Conservation (phyloP, 2,329 filamentous ascomycete genomes). For the Pseudophaeomoniella oleicola region DNA sequence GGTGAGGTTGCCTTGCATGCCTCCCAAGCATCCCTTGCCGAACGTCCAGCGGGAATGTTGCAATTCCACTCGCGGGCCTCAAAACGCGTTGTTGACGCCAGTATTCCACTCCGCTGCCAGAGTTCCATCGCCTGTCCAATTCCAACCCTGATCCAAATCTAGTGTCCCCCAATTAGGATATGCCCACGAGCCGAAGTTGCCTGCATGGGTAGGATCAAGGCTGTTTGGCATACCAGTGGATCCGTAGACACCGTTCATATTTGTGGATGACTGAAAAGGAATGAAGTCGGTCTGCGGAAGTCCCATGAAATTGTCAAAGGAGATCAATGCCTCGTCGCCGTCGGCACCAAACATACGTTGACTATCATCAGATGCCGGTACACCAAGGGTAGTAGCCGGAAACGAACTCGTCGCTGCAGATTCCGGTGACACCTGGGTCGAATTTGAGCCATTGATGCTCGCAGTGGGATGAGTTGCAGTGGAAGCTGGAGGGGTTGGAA, state of each 20-base stretch:
- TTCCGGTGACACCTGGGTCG: constrained; percentile 7
- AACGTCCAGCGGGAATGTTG: too few relatives aligned
- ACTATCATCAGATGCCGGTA: not conserved
- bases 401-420: constrained; percentile 1
- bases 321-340: constrained; percentile 12
- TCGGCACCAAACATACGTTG: not conserved
- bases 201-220: constrained; percentile 8
- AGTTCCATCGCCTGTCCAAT: constrained; percentile 18
- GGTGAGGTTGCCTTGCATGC: too few relatives aligned
- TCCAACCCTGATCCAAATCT: constrained; percentile 25
- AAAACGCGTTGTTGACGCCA: not conserved
- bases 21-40: too few relatives aligned
- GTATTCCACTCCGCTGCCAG: not conserved
- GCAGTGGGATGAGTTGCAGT: constrained; percentile 7
- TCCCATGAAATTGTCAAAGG: constrained; percentile 14
- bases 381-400: not conserved
- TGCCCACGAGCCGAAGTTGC: constrained; percentile 4
- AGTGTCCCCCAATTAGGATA: constrained; percentile 10
- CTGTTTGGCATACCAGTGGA: constrained; percentile 8
- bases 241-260: constrained; percentile 4
- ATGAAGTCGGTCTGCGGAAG: constrained; percentile 6
- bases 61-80: not conserved
- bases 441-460: constrained; percentile 7
- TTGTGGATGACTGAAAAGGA: not conserved
- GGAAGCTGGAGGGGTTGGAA: constrained; percentile 12